phyloP scores from a whole-genome alignment of 2,329 filamentous ascomycete species.

The Alternaria triticina region DNA sequence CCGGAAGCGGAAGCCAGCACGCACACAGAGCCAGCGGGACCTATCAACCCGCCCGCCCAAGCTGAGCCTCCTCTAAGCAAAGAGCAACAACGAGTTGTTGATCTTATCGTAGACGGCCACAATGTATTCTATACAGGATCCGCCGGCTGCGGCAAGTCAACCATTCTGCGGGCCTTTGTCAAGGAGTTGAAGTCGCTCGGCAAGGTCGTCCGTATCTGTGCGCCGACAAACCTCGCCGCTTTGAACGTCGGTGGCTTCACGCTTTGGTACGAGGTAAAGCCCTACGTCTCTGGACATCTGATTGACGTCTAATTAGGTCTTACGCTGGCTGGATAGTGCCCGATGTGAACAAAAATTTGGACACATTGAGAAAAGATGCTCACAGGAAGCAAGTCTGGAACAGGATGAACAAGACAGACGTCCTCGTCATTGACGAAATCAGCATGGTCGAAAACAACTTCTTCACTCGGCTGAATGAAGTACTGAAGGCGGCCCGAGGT shows the following conservation, averaged over 20 bases:
- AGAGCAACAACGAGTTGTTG: constrained; percentile 58
- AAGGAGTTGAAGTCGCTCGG: constrained; percentile 44
- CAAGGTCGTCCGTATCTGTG: constrained; percentile 58
- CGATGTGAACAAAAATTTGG: constrained; percentile 52
- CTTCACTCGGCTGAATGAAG: constrained; percentile 57
- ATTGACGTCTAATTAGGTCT: background rate
- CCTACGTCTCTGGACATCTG: background rate
- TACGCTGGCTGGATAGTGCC: constrained; percentile 64
- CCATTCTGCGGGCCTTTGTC: constrained; percentile 59
- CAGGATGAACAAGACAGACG: constrained; percentile 51
- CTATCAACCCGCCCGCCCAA: background rate
- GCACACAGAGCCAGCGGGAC: background rate
- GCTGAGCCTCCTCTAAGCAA: constrained; percentile 47
- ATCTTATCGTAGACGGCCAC: constrained; percentile 57
- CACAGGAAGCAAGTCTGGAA: constrained; percentile 49
- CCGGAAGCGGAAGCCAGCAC: background rate
- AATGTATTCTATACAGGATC: constrained; percentile 72
- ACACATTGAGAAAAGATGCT: constrained; percentile 41
- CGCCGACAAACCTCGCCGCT: constrained; percentile 66
- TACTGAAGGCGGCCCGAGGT: constrained; percentile 51
- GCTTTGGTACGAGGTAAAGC: constrained; percentile 27
- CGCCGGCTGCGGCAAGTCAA: constrained; percentile 66
- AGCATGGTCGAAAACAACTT: constrained; percentile 67
- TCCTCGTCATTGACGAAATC: constrained; percentile 70
- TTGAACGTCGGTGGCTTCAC: constrained; percentile 65